phyloP scores from a whole-genome alignment of 78 protist species.

The Dictyostelium brefeldianum region DNA sequence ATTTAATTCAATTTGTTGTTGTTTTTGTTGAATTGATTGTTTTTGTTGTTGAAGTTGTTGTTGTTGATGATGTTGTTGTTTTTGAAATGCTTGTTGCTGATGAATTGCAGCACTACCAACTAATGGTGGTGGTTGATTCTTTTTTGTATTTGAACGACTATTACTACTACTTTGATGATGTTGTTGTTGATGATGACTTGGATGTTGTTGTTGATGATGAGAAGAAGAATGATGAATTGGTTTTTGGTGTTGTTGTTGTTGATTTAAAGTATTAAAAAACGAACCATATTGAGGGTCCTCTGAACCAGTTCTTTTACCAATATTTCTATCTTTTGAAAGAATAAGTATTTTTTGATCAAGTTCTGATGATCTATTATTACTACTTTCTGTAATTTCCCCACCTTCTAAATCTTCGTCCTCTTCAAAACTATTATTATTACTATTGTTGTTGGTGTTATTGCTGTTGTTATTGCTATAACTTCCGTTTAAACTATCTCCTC shows the following conservation, averaged over 20 bases:
- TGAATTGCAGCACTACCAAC: background rate
- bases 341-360: constrained; percentile 14
- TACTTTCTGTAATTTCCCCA: background rate
- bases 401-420: background rate
- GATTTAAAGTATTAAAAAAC: constrained; percentile 13
- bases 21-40: constrained; percentile 19
- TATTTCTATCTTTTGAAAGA: background rate
- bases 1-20: background rate
- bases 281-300: constrained; percentile 13
- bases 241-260: background rate
- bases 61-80: constrained; percentile 6
- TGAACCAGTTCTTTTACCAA: background rate
- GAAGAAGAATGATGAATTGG: background rate
- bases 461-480: background rate
- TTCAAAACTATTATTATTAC: background rate
- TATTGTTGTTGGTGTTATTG: background rate
- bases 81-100: constrained; percentile 12
- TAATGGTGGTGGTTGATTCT: constrained; percentile 8
- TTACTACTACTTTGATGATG: background rate
- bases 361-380: background rate
- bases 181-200: background rate
- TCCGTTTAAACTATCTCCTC: no score
- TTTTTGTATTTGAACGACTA: background rate
- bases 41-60: background rate
- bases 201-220: background rate